Evolutionary conservation across 495 filamentous ascomycete species (phyloP).

Genomic region (Pyrenula aspistea): DNA sequence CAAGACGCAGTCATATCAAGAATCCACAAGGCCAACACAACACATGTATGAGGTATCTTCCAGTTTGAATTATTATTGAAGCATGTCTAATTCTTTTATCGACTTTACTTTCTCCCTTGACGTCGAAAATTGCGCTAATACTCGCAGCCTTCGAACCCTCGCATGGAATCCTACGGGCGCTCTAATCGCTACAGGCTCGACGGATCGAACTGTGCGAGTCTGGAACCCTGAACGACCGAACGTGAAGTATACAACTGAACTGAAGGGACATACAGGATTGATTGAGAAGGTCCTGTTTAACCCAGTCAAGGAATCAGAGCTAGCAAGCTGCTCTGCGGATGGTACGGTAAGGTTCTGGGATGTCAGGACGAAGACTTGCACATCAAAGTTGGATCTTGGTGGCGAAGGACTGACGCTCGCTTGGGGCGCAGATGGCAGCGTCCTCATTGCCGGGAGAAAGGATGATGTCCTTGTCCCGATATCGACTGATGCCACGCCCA

Average conservation of each 20-base stretch:
- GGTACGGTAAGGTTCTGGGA: slow-evolving; percentile 91
- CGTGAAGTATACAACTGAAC: slow-evolving; percentile 71
- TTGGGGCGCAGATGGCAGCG: slow-evolving; percentile 80
- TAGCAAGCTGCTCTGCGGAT: slow-evolving; percentile 76
- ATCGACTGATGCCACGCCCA: slow-evolving; percentile 33
- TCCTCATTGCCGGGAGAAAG: slow-evolving; percentile 76
- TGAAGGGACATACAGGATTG: slow-evolving; percentile 62
- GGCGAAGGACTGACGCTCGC: slow-evolving; percentile 73
- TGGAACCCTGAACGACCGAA: slow-evolving; percentile 85
- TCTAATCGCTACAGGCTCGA: slow-evolving; percentile 74
- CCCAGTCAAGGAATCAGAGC: slow-evolving; percentile 73
- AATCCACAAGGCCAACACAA: slow-evolving; percentile 37
- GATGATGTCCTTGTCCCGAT: slow-evolving; percentile 61
- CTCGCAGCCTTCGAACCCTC: slow-evolving; percentile 51
- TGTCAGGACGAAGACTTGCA: slow-evolving; percentile 65
- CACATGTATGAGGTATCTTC: slow-evolving; percentile 34
- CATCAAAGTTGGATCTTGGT: slow-evolving; percentile 69
- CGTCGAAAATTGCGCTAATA: neutral
- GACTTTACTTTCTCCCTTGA: neutral
- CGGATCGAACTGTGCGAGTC: slow-evolving; percentile 72
- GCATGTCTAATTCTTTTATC: neutral
- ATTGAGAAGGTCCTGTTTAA: slow-evolving; percentile 89
- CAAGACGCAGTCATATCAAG: slow-evolving; percentile 52
- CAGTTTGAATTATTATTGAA: neutral
- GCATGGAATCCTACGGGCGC: slow-evolving; percentile 84